Evolutionary conservation across 306 rosid species (phyloP), one percentile per base, ranked within the genome.

Genomic region (Trichosanthes truncata): DNA sequence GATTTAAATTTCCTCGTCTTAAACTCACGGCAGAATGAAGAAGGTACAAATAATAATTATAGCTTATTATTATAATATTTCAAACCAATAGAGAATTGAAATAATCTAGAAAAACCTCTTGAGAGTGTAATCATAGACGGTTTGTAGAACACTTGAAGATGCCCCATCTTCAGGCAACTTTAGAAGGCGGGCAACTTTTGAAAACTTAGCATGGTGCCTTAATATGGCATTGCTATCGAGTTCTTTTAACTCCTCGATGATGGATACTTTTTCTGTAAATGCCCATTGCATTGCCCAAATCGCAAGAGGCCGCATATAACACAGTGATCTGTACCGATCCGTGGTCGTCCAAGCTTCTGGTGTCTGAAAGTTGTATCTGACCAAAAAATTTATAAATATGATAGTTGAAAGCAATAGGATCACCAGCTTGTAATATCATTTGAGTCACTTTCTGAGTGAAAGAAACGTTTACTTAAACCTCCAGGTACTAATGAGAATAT

Each of bases 281-380:
- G 91, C 97, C 97, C 98, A 94, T 61, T 94, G 98, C 97, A 94
- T 94, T 17, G 98, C 94, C 98, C 98, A 94, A 84, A 94, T 94
- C 26, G 97, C 97, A 63, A 94, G 87, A 69, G 98, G 98, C 48
- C 98, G 93, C 98, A 94, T 94, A 88, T 94, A 94, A 78, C 85
- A 80, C 48, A 94, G 49, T 26, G 98, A 90, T 83, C 98, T 83
- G 71, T 87, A 94, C 85, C 81, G 89, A 78, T 80, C 96, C 0
- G 79, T 52, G 5, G 87, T 86, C 68, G 77, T 88, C 98, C 98
- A 94, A 66, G 90, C 98, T 85, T 94, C 98, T 1, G 98, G 98
- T 26, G 96, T 94, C 85, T 94, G 98, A 78, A 94, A 94, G 74
- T 93, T 83, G 82, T 89, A 94, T 45, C 98, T 94, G 90, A 79